Percentiles rank a stretch among this genome's conserved stretches.
Conservation (phyloP, 768 basidiomycete genomes). For the Suillus tomentosus region DNA sequence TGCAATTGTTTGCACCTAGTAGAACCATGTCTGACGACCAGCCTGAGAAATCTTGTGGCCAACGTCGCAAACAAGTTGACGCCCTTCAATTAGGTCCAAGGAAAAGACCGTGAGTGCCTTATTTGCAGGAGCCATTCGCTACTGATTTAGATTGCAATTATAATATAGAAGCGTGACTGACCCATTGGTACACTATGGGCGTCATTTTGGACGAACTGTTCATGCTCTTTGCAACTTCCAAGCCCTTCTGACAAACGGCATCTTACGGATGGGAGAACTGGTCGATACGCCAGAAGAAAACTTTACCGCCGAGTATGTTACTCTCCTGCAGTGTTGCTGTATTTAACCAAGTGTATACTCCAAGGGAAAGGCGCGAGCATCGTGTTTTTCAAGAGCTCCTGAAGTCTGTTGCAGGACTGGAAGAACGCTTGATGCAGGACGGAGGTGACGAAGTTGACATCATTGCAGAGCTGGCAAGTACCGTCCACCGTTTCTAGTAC, state of each 20-base stretch:
- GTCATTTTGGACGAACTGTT: neutral
- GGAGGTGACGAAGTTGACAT: slow-evolving; percentile 18
- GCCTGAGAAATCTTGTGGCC: neutral
- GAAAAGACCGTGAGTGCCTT: slow-evolving; percentile 14
- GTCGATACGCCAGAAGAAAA: neutral
- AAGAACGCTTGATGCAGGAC: slow-evolving; percentile 17
- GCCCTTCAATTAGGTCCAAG: slow-evolving; percentile 20
- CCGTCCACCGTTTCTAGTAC: rapidly evolving
- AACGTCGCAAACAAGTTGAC: slow-evolving; percentile 19
- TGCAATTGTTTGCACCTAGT: neutral
- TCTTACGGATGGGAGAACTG: neutral
- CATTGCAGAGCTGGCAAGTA: slow-evolving; percentile 22
- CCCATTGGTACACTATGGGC: neutral
- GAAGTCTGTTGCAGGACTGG: slow-evolving; percentile 16
- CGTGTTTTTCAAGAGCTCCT: slow-evolving; percentile 19
- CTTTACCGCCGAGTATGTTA: neutral
- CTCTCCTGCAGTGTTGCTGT: neutral
- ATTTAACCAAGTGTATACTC: neutral
- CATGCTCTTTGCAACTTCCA: neutral
- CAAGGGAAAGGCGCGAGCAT: slow-evolving; percentile 20
- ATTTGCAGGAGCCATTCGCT: neutral
- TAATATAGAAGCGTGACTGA: slow-evolving; percentile 12
- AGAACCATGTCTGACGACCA: neutral
- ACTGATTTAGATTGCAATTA: neutral
- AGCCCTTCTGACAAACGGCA: neutral